phyloP scores from a whole-genome alignment of 768 basidiomycete species.

The Hericium rajendrae region DNA sequence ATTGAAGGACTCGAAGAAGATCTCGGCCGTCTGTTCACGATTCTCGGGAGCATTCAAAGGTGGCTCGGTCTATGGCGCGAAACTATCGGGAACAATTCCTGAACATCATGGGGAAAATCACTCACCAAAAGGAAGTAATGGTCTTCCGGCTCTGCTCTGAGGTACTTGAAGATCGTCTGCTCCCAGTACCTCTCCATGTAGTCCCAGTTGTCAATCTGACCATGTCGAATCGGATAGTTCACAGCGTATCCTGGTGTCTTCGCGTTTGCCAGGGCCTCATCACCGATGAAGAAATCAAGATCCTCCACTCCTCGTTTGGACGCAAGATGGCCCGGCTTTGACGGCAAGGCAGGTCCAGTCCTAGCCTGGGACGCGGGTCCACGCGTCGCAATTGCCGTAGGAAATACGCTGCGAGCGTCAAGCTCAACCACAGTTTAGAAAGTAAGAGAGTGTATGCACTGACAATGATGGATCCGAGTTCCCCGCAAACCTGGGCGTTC shows the following conservation, averaged over 20 bases:
- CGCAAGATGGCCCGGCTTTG: slow-evolving; percentile 85
- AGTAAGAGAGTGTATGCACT: slow-evolving; percentile 24
- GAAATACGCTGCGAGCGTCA: slow-evolving; percentile 67
- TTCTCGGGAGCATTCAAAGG: slow-evolving; percentile 98
- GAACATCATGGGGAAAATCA: slow-evolving; percentile 4
- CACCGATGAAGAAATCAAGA: slow-evolving; percentile 99
- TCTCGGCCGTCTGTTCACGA: slow-evolving; percentile 97
- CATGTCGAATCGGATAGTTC: slow-evolving; percentile 94
- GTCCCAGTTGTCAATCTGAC: slow-evolving; percentile 97
- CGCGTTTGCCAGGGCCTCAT: slow-evolving; percentile 91
- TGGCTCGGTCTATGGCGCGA: slow-evolving; percentile 76
- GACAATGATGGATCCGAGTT: slow-evolving; percentile 99
- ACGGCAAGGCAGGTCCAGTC: slow-evolving; percentile 68
- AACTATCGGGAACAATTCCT: not conserved
- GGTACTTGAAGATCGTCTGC: slow-evolving; percentile 99
- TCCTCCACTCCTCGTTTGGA: slow-evolving; percentile 97
- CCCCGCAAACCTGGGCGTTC: slow-evolving; percentile 71
- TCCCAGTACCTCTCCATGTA: slow-evolving; percentile 99
- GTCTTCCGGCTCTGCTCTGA: slow-evolving; percentile 96
- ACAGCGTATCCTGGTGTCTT: slow-evolving; percentile 92
- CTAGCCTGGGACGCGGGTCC: slow-evolving; percentile 54
- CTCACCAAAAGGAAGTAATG: slow-evolving; percentile 95
- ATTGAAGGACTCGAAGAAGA: slow-evolving; percentile 99
- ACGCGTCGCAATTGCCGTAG: slow-evolving; percentile 91
- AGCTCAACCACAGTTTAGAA: not conserved